phyloP scores from a whole-genome alignment of 1,284 basidiomycete genomes.

The Trichosporon sp. region DNA sequence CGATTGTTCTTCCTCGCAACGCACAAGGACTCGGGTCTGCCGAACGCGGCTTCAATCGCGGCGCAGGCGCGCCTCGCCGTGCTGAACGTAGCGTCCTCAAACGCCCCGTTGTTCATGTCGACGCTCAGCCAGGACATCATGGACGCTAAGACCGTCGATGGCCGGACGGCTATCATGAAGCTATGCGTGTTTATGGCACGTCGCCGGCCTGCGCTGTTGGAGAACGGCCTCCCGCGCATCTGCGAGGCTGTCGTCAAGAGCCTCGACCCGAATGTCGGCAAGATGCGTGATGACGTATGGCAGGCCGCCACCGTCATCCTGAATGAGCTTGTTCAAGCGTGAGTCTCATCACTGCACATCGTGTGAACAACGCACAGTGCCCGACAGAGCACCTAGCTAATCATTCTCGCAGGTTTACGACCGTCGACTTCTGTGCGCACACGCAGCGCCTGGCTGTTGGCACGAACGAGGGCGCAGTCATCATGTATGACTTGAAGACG shows the following conservation, averaged over 20 bases:
- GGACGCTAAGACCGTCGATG: conserved; percentile 68
- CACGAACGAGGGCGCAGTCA: conserved; percentile 83
- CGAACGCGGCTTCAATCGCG: conserved; percentile 27
- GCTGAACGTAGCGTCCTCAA: conserved; percentile 73
- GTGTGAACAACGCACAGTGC: neutral
- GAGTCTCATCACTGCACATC: conserved; percentile 34
- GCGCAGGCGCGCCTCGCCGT: conserved; percentile 69
- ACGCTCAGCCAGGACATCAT: conserved; percentile 88
- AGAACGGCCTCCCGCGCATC: conserved; percentile 77
- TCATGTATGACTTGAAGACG: conserved; percentile 95
- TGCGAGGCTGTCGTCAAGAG: conserved; percentile 96
- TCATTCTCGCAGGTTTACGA: conserved; percentile 65
- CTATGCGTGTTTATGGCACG: conserved; percentile 90
- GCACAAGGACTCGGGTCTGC: conserved; percentile 59
- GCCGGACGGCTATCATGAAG: conserved; percentile 84
- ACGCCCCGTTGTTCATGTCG: conserved; percentile 91
- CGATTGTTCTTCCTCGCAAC: conserved; percentile 79
- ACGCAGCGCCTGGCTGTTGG: conserved; percentile 89
- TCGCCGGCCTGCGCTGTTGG: conserved; percentile 82
- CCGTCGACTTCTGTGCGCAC: conserved; percentile 80
- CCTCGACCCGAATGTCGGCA: conserved; percentile 80
- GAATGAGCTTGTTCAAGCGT: conserved; percentile 84
- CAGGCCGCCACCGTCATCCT: conserved; percentile 91
- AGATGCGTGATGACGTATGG: conserved; percentile 77
- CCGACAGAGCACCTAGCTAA: neutral